Base-by-base conservation (phyloP, 148 eudicot genomes). In the Dianthus caryophyllus region DNA sequence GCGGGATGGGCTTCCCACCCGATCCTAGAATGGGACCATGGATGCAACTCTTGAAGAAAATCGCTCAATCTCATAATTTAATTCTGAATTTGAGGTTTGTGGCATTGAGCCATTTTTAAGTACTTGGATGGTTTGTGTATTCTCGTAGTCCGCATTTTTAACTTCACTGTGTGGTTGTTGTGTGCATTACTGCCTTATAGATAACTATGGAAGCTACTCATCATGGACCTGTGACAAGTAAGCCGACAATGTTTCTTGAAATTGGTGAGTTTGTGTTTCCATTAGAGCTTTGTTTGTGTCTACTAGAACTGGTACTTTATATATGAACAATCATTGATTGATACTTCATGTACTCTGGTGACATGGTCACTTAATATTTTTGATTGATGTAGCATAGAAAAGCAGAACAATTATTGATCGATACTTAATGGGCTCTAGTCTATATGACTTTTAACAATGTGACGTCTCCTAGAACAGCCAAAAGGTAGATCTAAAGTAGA, bases 181-280 rank as follows among this genome's bases (percentile, higher is more conserved):
- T 63, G 16, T 48, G 29, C 31, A 39, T 39, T 22, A 7, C 27
- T 74, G 9, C 17, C n/a, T 46, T 79, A 61, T 72, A 90, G 96
- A 75, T 90, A 66, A 91, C 97, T 54, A 81, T 91, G 80, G 97
- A 91, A 80, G 97, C 89, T 69, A 91, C 97, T 69, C 96, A 88
- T 83, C 97, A 91, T 77, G 97, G 97, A 73, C 97, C 97, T 58
- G 72, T 77, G 69, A 91, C 96, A 41, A 84, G 77, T 74, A 91
- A 91, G 61, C 96, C 96, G 11, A 80, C 96, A 31, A 81, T 88
- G 97, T 91, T 91, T 75, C 79, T 86, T 44, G 97, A 91, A 82
- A 91, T 88, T 55, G 97, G 97, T 88, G 73, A 56, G 79, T 67
- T 68, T 41, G 68, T 60, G 26, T 25, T 49, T 46, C 36, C 21